phyloP scores from a whole-genome alignment of 2,329 filamentous ascomycete species.

The Epichloe sp. region DNA sequence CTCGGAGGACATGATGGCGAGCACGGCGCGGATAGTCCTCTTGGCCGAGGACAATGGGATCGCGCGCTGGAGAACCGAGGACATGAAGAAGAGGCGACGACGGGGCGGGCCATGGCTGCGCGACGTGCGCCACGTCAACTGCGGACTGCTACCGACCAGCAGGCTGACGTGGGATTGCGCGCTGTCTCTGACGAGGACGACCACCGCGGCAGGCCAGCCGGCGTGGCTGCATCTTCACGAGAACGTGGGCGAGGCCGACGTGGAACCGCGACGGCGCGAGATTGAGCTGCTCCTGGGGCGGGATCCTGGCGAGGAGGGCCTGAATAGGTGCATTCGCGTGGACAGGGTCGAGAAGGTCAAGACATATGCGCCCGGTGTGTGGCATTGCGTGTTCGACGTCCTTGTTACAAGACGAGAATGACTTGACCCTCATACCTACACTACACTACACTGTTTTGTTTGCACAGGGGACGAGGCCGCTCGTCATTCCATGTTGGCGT shows the following conservation, averaged over 20 bases:
- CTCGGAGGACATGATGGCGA: slow-evolving; percentile 24
- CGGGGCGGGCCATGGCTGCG: slow-evolving; percentile 16
- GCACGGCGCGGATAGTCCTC: slow-evolving; percentile 45
- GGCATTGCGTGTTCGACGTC: slow-evolving; percentile 59
- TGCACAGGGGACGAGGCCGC: background rate
- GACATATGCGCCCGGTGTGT: slow-evolving; percentile 55
- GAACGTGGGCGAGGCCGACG: slow-evolving; percentile 45
- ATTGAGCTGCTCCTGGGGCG: slow-evolving; percentile 33
- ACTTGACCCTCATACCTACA: background rate
- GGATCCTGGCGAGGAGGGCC: slow-evolving; percentile 16
- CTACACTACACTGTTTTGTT: background rate
- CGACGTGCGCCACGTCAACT: slow-evolving; percentile 46
- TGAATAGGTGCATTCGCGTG: slow-evolving; percentile 20
- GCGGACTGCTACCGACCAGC: slow-evolving; percentile 49
- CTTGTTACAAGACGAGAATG: slow-evolving; percentile 25
- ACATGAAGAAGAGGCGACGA: slow-evolving; percentile 16
- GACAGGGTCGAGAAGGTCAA: slow-evolving; percentile 53
- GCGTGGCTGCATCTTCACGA: slow-evolving; percentile 55
- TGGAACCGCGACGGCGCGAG: slow-evolving; percentile 31
- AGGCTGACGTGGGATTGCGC: slow-evolving; percentile 34
- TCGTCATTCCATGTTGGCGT: no score
- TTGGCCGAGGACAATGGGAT: slow-evolving; percentile 56
- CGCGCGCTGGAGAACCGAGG: slow-evolving; percentile 30
- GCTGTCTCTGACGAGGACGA: slow-evolving; percentile 25
- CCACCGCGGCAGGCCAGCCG: slow-evolving; percentile 20